Evolutionary conservation across 2,329 filamentous ascomycete species (phyloP).

Genomic region (Alternaria arborescens): DNA sequence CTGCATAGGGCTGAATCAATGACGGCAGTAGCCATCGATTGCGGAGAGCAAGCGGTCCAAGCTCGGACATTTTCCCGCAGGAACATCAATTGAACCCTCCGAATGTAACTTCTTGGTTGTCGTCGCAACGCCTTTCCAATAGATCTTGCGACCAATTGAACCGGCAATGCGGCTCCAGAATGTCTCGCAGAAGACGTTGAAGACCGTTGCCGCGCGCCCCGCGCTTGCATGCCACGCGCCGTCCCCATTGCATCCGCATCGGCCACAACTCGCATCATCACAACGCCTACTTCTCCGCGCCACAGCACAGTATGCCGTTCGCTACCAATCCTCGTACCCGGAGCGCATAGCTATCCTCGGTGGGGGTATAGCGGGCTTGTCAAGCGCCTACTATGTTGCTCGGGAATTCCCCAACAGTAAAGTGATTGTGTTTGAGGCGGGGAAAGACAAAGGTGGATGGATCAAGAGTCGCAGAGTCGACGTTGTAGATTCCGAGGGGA

Average conservation of each 20-base stretch:
- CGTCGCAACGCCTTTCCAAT: constrained; percentile 9
- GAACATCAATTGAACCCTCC: constrained; percentile 1
- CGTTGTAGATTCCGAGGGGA: constrained; percentile 62
- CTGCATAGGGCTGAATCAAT: constrained; percentile 23
- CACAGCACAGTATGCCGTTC: constrained; percentile 20
- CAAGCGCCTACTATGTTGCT: constrained; percentile 73
- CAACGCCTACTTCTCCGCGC: constrained; percentile 12
- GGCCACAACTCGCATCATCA: constrained; percentile 28
- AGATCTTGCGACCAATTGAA: constrained; percentile 23
- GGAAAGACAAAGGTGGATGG: constrained; percentile 80
- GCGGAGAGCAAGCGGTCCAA: constrained; percentile 13
- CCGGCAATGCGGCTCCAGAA: constrained; percentile 51
- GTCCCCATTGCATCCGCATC: constrained; percentile 4
- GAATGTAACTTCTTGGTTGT: constrained; percentile 11
- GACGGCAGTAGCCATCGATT: constrained; percentile 14
- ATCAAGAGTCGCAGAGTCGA: constrained; percentile 71
- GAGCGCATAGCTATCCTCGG: constrained; percentile 60
- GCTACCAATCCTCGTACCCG: constrained; percentile 36
- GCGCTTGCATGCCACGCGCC: constrained; percentile 29
- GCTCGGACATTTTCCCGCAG: constrained; percentile 18
- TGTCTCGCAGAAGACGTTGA: constrained; percentile 45
- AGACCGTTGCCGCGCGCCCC: constrained; percentile 31
- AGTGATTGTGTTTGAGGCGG: constrained; percentile 83
- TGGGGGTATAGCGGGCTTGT: constrained; percentile 61
- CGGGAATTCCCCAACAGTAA: constrained; percentile 71